These are phyloP conservation scores for Eimeria acervulina DNA, from an alignment of 169 alveolate genomes.

Conservation along the genomic window DNA sequence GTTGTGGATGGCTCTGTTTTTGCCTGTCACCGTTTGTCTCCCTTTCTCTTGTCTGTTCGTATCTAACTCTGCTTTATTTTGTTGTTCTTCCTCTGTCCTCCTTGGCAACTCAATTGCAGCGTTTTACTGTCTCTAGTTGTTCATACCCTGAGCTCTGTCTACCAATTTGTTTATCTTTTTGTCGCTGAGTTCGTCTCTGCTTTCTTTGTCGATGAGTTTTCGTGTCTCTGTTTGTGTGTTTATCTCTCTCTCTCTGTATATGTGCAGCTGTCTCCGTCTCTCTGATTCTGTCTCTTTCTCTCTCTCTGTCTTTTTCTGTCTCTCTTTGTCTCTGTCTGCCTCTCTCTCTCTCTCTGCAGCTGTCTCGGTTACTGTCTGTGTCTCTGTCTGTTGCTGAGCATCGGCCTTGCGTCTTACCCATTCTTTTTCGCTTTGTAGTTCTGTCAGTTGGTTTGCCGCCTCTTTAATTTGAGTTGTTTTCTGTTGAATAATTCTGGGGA, in stretches of 20 bases:
- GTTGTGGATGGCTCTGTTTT: not conserved
- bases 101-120: not conserved
- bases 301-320: not conserved
- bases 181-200: not conserved
- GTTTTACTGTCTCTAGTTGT: not conserved
- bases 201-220: not conserved
- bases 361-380: not conserved
- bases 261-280: not conserved
- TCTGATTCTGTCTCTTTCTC: not conserved
- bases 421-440: constrained; percentile 8
- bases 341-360: not conserved
- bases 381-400: not conserved
- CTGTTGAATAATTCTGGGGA: not conserved
- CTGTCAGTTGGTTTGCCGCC: not conserved
- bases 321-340: not conserved
- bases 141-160: not conserved
- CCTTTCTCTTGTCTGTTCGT: not conserved
- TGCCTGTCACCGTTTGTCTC: not conserved
- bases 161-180: not conserved
- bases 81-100: not conserved
- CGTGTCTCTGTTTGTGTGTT: not conserved
- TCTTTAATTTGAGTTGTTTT: not conserved
- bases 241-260: not conserved
- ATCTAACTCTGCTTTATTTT: no score
- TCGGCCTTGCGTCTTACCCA: not conserved